Base-by-base conservation (phyloP, 495 filamentous ascomycete genomes). In the Penicillium robsamsonii region DNA sequence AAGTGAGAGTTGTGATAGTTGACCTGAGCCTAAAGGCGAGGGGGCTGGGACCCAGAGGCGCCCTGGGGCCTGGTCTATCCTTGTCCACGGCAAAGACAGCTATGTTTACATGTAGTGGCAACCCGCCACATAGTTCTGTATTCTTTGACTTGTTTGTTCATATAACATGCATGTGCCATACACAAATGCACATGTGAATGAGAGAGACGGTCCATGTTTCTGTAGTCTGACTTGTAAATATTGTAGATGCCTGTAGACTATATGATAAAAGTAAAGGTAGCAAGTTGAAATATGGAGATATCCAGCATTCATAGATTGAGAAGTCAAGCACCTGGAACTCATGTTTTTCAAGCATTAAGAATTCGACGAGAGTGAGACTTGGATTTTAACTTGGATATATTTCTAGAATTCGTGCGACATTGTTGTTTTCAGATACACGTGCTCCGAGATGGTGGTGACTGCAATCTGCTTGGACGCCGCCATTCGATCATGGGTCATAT, bases 1-100 rank as follows among this genome's bases (percentile, higher is more conserved):
- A 13, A 45, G 24, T 10, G 15, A 12, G 13, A 45, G 13, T 20
- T 43, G 17, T 4, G 40, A 29, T n/a, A 46, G 45, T 47, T 30
- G 45, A 47, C 27, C 27, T 12, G 45, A 47, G 45, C 27, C 45
- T 31, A 31, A 47, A 47, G 45, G 25, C 45, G 17, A 47, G 27
- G 45, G 27, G 45, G 15, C 27, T 47, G 45, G 45, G n/a, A 17
- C 11, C n/a, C 27, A 18, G 45, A 47, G 27, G 47, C 47, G 33
- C 47, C 47, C 47, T 38, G 20, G 33, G n/a, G 9, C 5, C 27
- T 18, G 13, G 27, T 18, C 48, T 40, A 17, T 17, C 6, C 15
- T 50, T 50, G 33, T 40, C 25, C 33, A 40, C 48, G 24, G 24
- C 13, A 18, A 50, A 10, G 35, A 35, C 48, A 40, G 24, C 48